Evolutionary conservation across 805 yeast species (phyloP).

Genomic region (Schwanniomyces pseudopolymorphus): DNA sequence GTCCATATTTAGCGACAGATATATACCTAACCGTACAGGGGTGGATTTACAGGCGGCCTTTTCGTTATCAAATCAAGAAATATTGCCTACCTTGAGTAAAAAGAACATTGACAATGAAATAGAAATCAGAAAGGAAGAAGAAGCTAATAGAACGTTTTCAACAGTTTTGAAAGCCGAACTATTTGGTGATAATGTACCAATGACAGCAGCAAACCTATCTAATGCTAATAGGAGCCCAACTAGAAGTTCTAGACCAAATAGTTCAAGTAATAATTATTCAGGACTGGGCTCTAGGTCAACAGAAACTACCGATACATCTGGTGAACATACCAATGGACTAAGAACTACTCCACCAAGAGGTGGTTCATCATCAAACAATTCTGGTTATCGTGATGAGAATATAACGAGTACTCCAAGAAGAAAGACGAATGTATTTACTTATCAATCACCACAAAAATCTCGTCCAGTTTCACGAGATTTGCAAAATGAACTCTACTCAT

Average conservation of each 20-base stretch:
- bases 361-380: slow-evolving; percentile 6
- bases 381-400: slow-evolving; percentile 9
- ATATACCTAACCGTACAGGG: slow-evolving; percentile 84
- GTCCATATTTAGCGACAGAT: slow-evolving; percentile 73
- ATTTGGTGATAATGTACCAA: slow-evolving; percentile 82
- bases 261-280: slow-evolving; percentile 16
- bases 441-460: slow-evolving; percentile 66
- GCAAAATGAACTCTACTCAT: slow-evolving; percentile 72
- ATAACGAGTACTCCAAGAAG: slow-evolving; percentile 39
- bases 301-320: slow-evolving; percentile 1
- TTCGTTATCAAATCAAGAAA: slow-evolving; percentile 49
- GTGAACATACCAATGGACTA: slow-evolving; percentile 6
- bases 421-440: slow-evolving; percentile 66
- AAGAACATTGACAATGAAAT: slow-evolving; percentile 52
- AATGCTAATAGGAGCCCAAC: slow-evolving; percentile 4
- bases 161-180: slow-evolving; percentile 84
- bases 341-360: slow-evolving; percentile 23
- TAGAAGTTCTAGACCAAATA: slow-evolving; percentile 11
- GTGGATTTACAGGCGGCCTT: slow-evolving; percentile 86
- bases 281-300: slow-evolving; percentile 5
- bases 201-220: slow-evolving; percentile 38
- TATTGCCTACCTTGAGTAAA: slow-evolving; percentile 35
- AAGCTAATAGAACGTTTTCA: slow-evolving; percentile 84
- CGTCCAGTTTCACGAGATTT: slow-evolving; percentile 64
- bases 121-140: slow-evolving; percentile 68